Percentiles rank a stretch among this genome's conserved stretches.
Evolutionary conservation across 106 monocot species (phyloP).

Genomic region (Dendrobium chrysotoxum): DNA sequence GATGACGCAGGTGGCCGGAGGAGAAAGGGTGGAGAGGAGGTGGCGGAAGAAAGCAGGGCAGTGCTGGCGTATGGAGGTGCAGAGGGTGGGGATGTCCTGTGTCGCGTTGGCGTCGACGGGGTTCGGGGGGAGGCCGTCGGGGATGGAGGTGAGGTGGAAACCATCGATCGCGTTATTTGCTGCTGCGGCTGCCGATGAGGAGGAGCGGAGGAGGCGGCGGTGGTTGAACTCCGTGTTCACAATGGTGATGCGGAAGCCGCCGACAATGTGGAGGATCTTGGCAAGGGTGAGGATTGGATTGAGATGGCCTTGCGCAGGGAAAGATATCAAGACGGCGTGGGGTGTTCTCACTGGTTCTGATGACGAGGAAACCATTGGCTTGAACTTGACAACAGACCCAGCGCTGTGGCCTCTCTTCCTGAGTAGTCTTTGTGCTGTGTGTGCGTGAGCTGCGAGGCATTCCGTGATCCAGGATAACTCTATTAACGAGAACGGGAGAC

Average conservation of each 20-base stretch:
- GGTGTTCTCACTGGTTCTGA: constrained; percentile 15
- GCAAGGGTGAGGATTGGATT: constrained; percentile 6
- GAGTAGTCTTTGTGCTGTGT: no score
- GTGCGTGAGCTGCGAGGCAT: no score
- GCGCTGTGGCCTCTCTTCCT: no score
- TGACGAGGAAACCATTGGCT: constrained; percentile 16
- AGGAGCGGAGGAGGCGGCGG: constrained; percentile 11
- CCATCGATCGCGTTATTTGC: background rate
- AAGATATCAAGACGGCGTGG: constrained; percentile 9
- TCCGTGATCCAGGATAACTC: no score
- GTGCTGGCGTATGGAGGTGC: background rate
- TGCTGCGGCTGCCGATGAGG: background rate
- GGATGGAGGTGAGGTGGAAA: constrained; percentile 17
- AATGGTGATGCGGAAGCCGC: constrained; percentile 26
- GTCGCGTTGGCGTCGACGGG: constrained; percentile 7
- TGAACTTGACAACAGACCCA: no score
- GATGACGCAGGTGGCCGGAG: constrained; percentile 13
- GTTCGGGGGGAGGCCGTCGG: constrained; percentile 20
- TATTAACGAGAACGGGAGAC: no score
- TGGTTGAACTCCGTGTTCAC: constrained; percentile 18
- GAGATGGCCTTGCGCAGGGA: constrained; percentile 16
- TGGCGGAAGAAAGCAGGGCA: constrained; percentile 5
- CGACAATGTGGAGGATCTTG: constrained; percentile 20
- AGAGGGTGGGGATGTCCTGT: constrained; percentile 7
- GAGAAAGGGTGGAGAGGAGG: background rate